These are phyloP conservation scores for Hibiscus tridactylites DNA, from an alignment of 345 rosid species.

Conservation along the genomic window DNA sequence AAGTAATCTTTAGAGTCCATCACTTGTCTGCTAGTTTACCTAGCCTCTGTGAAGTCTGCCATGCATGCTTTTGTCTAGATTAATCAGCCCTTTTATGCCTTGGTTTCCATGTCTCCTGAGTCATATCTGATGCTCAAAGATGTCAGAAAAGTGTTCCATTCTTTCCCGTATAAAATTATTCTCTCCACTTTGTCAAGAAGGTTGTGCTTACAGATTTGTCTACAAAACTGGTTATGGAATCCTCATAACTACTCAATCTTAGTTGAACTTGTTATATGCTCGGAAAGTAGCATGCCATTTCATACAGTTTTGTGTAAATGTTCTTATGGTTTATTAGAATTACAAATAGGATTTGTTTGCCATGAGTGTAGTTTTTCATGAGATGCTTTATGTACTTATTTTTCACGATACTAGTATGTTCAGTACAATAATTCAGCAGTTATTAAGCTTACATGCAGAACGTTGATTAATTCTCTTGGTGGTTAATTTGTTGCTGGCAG, in stretches of 20 bases:
- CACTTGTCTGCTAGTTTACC: neutral
- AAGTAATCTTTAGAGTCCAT: neutral
- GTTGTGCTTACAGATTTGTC: neutral
- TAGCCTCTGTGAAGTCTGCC: neutral
- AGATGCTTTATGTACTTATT: neutral
- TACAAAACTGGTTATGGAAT: neutral
- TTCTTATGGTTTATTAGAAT: neutral
- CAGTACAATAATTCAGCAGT: neutral
- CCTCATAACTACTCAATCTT: neutral
- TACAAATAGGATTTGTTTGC: neutral
- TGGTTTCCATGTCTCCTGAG: neutral
- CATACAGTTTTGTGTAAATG: neutral
- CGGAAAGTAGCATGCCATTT: neutral
- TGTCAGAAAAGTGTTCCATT: neutral
- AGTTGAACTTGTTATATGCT: neutral
- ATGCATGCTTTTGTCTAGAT: neutral
- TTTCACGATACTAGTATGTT: neutral
- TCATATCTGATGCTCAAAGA: neutral
- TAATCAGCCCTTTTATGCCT: neutral
- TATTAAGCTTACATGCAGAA: neutral
- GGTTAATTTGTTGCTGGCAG: slow-evolving; percentile 27
- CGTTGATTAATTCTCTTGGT: neutral
- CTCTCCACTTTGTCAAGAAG: neutral
- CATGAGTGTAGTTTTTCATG: neutral
- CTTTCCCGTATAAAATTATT: neutral